phyloP scores from a whole-genome alignment of 805 yeast genomes.

The Metschnikowia lunata region DNA sequence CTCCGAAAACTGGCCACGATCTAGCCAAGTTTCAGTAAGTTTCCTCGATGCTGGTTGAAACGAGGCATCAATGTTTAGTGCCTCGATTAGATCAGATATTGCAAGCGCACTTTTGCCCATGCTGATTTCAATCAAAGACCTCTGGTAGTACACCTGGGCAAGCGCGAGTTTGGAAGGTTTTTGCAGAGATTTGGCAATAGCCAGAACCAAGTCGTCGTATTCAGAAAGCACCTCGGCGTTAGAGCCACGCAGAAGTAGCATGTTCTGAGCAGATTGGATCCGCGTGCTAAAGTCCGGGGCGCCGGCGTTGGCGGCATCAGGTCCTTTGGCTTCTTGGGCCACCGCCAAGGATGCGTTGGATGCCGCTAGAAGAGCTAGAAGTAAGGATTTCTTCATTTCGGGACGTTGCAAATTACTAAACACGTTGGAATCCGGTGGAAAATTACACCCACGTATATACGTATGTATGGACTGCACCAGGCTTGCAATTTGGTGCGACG shows the following conservation, averaged over 20 bases:
- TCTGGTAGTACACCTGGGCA: slow-evolving; percentile 50
- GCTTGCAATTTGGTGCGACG: too few species aligned
- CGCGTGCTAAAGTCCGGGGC: background rate
- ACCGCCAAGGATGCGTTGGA: background rate
- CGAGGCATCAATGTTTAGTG: slow-evolving; percentile 39
- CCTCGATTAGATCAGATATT: slow-evolving; percentile 45
- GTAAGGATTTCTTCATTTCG: background rate
- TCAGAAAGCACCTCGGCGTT: slow-evolving; percentile 11
- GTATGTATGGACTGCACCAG: too few species aligned
- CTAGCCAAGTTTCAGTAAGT: slow-evolving; percentile 45
- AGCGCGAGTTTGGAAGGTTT: background rate
- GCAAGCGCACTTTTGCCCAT: slow-evolving; percentile 53
- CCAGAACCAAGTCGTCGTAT: slow-evolving; percentile 13
- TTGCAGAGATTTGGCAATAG: slow-evolving; percentile 3
- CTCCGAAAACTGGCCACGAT: slow-evolving; percentile 47
- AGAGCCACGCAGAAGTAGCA: slow-evolving; percentile 15
- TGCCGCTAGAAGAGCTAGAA: slow-evolving; percentile 1
- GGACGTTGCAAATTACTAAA: too few species aligned
- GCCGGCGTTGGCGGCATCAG: too few species aligned
- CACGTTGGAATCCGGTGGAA: too few species aligned
- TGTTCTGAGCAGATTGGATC: slow-evolving; percentile 13
- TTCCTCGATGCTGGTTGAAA: slow-evolving; percentile 48
- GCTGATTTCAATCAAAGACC: slow-evolving; percentile 57
- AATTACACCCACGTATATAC: too few species aligned
- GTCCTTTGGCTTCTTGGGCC: too few species aligned